Conservation (phyloP, 176 grass and related monocot genomes). For the Musa troglodytarum region DNA sequence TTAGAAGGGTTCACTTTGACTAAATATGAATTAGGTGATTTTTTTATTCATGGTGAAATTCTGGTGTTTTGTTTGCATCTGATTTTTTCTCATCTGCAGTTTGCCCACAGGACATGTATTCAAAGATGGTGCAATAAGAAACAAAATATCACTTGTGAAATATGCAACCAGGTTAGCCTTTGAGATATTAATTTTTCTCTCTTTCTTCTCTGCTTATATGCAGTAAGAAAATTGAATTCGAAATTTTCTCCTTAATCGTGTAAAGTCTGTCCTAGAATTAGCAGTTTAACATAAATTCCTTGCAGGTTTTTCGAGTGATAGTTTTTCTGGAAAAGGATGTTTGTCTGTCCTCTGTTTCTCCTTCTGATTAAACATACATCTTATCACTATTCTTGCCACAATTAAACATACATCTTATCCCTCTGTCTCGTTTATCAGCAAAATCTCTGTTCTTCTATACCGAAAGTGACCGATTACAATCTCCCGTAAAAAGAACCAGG, state of each 20-base stretch:
- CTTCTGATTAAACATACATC: neutral
- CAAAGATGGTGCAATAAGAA: constrained; percentile 99
- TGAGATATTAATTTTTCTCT: constrained; percentile 10
- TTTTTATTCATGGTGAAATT: neutral
- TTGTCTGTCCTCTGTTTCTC: neutral
- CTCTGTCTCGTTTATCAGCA: no score
- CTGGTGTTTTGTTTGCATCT: neutral
- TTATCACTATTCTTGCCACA: neutral
- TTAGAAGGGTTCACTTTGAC: no score
- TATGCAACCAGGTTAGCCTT: constrained; percentile 78
- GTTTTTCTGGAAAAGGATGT: neutral
- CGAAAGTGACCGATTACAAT: no score
- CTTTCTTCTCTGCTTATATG: neutral
- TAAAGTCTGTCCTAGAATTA: neutral
- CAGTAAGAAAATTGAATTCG: neutral
- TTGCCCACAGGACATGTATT: constrained; percentile 95
- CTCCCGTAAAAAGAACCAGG: no score
- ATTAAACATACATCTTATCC: no score
- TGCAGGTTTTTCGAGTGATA: neutral
- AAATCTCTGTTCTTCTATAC: no score
- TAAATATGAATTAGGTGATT: neutral
- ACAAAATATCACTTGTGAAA: constrained; percentile 95
- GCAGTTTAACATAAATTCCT: neutral
- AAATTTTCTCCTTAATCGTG: neutral
- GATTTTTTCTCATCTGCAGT: constrained; percentile 37